Evolutionary conservation across 768 basidiomycete genomes (phyloP).

Genomic region (Lactarius psammicola): DNA sequence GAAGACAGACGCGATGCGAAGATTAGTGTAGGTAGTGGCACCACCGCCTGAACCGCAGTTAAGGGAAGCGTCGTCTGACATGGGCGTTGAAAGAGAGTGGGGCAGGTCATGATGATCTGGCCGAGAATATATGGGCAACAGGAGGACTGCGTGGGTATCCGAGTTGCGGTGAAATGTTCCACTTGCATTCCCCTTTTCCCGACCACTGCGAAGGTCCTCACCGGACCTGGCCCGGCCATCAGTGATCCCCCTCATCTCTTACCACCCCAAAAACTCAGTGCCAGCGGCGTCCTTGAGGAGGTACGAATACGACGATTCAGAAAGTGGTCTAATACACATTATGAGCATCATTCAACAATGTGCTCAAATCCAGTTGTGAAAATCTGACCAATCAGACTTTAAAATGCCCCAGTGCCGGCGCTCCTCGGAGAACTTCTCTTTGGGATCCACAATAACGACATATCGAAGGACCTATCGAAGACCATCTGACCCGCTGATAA

Average conservation of each 20-base stretch:
- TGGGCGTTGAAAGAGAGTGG: not conserved
- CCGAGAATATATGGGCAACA: not conserved
- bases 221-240: not conserved
- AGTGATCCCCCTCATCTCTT: not conserved
- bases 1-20: slow-evolving; percentile 74
- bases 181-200: not conserved
- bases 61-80: slow-evolving; percentile 1
- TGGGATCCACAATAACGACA: not conserved
- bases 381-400: no score
- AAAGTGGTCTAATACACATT: no score
- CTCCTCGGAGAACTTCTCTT: not conserved
- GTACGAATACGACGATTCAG: not conserved
- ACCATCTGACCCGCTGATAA: no score
- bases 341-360: no score
- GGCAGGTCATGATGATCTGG: not conserved
- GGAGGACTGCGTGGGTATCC: not conserved
- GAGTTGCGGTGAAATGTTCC: not conserved
- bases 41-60: slow-evolving; percentile 55
- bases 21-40: slow-evolving; percentile 44
- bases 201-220: slow-evolving; percentile 16
- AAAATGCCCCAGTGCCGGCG: not conserved
- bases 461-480: not conserved
- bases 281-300: not conserved
- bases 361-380: no score
- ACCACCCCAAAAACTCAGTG: not conserved